Evolutionary conservation across 352 stramenopile species (phyloP).

Genomic region (Pythium myriotylum): DNA sequence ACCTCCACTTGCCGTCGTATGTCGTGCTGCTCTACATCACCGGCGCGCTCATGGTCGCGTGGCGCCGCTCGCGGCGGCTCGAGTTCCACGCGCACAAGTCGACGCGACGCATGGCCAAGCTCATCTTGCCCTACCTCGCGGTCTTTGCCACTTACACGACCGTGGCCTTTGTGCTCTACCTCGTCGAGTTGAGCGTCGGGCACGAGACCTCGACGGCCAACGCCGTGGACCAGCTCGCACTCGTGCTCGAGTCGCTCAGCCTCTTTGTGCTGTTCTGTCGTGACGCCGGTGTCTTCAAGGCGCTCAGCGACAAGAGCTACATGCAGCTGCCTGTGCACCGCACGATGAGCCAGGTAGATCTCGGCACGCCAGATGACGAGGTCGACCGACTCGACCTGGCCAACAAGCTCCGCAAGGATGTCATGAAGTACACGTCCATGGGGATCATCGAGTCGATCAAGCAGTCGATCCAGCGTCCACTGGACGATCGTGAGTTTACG

Average conservation of each 20-base stretch:
- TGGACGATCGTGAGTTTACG: conserved; percentile 38
- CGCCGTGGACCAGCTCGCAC: conserved; percentile 68
- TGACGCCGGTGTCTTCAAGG: conserved; percentile 65
- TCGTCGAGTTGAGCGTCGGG: conserved; percentile 39
- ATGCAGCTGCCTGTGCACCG: conserved; percentile 38
- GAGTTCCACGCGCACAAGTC: conserved; percentile 78
- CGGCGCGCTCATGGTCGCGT: conserved; percentile 56
- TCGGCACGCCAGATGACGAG: conserved; percentile 12
- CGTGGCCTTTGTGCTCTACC: conserved; percentile 55
- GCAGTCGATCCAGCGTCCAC: conserved; percentile 40
- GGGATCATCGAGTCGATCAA: conserved; percentile 79
- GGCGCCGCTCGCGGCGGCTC: conserved; percentile 69
- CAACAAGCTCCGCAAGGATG: conserved; percentile 78
- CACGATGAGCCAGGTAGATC: conserved; percentile 14
- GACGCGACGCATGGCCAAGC: conserved; percentile 81
- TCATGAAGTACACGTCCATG: conserved; percentile 89
- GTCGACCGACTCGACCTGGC: conserved; percentile 59
- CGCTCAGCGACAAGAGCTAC: conserved; percentile 32
- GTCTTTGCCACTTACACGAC: conserved; percentile 62
- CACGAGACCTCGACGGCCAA: conserved; percentile 50
- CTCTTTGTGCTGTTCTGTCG: conserved; percentile 80
- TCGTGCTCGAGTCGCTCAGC: conserved; percentile 67
- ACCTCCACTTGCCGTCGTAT: conserved; percentile 71
- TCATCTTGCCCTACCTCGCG: conserved; percentile 76
- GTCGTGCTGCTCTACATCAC: conserved; percentile 72